Percentiles rank a stretch among this genome's conserved stretches.
phyloP scores from a whole-genome alignment of 1,284 basidiomycete genomes.

The Grifola frondosa region DNA sequence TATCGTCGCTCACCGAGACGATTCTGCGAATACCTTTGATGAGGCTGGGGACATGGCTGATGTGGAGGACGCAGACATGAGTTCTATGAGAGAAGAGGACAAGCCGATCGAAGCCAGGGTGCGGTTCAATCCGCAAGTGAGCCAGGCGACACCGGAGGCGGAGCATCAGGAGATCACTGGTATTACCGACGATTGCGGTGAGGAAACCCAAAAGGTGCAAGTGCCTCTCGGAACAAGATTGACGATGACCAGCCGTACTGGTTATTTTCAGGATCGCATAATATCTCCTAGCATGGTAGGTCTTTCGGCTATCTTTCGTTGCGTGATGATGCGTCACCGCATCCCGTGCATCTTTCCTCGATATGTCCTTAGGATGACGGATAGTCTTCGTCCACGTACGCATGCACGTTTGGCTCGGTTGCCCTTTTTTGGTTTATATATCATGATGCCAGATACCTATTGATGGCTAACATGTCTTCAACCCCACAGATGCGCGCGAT shows the following conservation, averaged over 20 bases:
- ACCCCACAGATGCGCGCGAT: conserved; percentile 88
- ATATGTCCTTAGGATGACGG: too few relatives aligned
- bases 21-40: conserved; percentile 8
- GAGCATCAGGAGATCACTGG: conserved; percentile 14
- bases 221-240: conserved; percentile 48
- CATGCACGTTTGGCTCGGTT: not conserved
- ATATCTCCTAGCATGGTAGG: conserved; percentile 90
- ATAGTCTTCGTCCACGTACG: too few relatives aligned
- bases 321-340: conserved; percentile 1
- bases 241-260: conserved; percentile 95
- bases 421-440: conserved; percentile 3
- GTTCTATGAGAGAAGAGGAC: conserved; percentile 54
- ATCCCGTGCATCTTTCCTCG: conserved; percentile 3
- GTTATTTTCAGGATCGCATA: conserved; percentile 92
- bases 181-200: conserved; percentile 24
- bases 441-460: conserved; percentile 9
- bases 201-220: conserved; percentile 27
- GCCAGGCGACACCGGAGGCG: conserved; percentile 13
- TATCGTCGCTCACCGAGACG: conserved; percentile 2
- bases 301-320: conserved; percentile 13
- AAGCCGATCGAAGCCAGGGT: conserved; percentile 62
- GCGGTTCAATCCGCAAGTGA: conserved; percentile 37
- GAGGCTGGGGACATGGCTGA: conserved; percentile 44
- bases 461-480: not conserved
- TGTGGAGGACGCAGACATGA: conserved; percentile 45